Evolutionary conservation across 202 grass and related monocot species (phyloP), one percentile per base, ranked within the genome.

Genomic region (Alloteropsis angusta): DNA sequence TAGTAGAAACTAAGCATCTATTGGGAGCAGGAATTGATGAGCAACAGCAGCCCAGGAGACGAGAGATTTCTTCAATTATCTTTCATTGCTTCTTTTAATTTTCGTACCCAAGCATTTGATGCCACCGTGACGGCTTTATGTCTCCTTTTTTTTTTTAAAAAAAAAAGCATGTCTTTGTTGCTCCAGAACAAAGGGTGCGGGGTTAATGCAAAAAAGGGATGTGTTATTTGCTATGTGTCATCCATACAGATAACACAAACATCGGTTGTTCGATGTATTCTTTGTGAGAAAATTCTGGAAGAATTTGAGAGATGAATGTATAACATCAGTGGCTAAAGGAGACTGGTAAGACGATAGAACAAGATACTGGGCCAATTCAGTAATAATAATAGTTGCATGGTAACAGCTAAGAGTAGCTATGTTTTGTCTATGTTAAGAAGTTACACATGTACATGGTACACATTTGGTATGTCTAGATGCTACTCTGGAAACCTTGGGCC

Each of bases 361-460:
- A 62, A n/a, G 41, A 53, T 46, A 23, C 13, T 46, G 41, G 13
- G 22, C 1, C 6, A 68, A 45, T 14, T 68, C 21, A 14, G 7
- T 43, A 16, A 3, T 15, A 43, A 68, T 4, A 43, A 68, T 9
- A 67, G 35, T 64, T 39, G 1, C 49, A 21, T 18, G 3, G 49
- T 60, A 32, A 60, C 45, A 45, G 2, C 41, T 14, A 42, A 9
- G 18, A n/a, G 34, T 19, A 41, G 22, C 15, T 39, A 2, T 36
- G 57, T 39, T 49, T 23, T 21, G 83, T 62, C 35, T 79, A 69
- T 48, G 55, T 11, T 43, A 73, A 41, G 52, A 70, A 57, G 75
- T 71, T 58, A 72, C 45, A 81, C 25, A 65, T 76, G 32, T 22
- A 65, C 34, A 64, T 59, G 18, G 41, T 71, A 22, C 48, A 35